Conservation (phyloP, 345 rosid genomes). For the Boechera stricta region DNA sequence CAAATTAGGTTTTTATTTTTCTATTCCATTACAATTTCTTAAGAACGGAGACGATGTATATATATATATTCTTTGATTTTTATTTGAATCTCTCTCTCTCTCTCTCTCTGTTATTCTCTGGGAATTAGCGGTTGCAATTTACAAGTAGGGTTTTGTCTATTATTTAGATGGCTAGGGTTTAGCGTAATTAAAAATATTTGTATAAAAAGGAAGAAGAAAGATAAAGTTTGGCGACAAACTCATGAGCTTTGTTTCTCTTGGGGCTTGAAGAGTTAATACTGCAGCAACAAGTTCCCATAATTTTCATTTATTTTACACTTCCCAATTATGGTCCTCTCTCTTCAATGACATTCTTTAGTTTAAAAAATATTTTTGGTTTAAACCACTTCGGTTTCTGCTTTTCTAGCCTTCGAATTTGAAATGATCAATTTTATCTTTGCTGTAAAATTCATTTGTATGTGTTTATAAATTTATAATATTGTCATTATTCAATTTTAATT, state of each 20-base stretch:
- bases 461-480: background rate
- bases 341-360: slow-evolving; percentile 31
- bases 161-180: slow-evolving; percentile 43
- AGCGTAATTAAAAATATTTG: slow-evolving; percentile 16
- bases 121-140: slow-evolving; percentile 33
- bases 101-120: background rate
- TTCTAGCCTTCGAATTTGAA: slow-evolving; percentile 34
- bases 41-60: background rate
- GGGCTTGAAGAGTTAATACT: slow-evolving; percentile 43
- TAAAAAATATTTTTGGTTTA: no score
- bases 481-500: background rate
- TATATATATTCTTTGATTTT: background rate
- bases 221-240: slow-evolving; percentile 41
- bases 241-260: slow-evolving; percentile 42
- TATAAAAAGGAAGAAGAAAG: background rate
- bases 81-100: background rate
- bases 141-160: slow-evolving; percentile 36
- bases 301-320: slow-evolving; percentile 41
- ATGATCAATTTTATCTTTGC: background rate
- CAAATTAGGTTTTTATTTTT: slow-evolving; percentile 12
- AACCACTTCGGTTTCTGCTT: slow-evolving; percentile 28
- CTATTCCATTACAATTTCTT: background rate
- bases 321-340: slow-evolving; percentile 42
- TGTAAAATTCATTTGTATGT: background rate
- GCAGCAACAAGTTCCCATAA: slow-evolving; percentile 52